These are phyloP conservation scores for Benincasa hispida DNA, from an alignment of 306 rosid genomes.

Conservation along the genomic window DNA sequence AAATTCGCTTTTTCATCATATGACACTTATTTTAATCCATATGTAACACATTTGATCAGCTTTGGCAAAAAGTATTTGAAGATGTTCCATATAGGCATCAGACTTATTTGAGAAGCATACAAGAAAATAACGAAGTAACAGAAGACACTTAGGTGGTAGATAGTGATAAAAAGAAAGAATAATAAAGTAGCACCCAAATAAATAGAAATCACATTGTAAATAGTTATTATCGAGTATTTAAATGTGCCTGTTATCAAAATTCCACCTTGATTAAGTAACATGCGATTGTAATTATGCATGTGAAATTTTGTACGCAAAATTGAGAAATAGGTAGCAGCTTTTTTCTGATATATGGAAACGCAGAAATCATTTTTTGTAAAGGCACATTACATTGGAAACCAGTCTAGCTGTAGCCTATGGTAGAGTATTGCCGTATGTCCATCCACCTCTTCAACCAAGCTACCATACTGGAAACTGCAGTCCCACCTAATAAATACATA, in stretches of 20 bases:
- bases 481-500: slow-evolving; percentile 72
- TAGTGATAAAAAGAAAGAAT: background rate
- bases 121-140: no score
- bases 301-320: background rate
- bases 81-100: background rate
- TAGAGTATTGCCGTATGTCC: slow-evolving; percentile 97
- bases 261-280: background rate
- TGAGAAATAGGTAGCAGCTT: background rate
- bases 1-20: background rate
- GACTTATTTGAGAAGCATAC: no score
- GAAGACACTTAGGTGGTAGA: no score
- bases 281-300: background rate
- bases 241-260: background rate
- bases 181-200: background rate
- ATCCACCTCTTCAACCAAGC: slow-evolving; percentile 98
- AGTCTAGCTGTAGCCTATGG: slow-evolving; percentile 93
- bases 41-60: background rate
- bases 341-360: background rate
- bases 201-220: background rate
- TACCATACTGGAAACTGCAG: slow-evolving; percentile 81
- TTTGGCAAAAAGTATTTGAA: background rate
- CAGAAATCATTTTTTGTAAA: background rate
- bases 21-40: background rate
- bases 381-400: slow-evolving; percentile 75
- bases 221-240: background rate